phyloP scores from a whole-genome alignment of 306 rosid genomes.

The Macrotyloma uniflorum region DNA sequence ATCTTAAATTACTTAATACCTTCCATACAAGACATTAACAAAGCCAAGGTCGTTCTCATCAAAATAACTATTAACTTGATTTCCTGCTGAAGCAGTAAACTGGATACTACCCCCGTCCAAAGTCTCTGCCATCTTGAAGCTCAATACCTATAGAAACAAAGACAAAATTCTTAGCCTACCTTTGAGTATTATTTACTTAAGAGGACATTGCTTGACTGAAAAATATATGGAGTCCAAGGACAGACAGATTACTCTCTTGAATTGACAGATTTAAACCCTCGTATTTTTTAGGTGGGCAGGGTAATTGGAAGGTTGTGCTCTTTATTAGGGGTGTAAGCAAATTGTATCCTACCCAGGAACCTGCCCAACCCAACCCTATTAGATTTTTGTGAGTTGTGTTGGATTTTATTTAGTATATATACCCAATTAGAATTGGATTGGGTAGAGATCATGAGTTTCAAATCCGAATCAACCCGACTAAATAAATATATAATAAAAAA shows the following conservation, averaged over 20 bases:
- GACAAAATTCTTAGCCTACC: slow-evolving; percentile 27
- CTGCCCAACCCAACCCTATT: too few relatives aligned
- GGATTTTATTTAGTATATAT: too few relatives aligned
- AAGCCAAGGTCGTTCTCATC: slow-evolving; percentile 68
- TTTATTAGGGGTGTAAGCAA: not conserved
- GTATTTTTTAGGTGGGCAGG: not conserved
- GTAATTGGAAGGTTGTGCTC: not conserved
- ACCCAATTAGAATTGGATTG: too few relatives aligned
- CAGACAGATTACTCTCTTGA: slow-evolving; percentile 2
- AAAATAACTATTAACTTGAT: slow-evolving; percentile 50
- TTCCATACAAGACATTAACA: slow-evolving; percentile 78
- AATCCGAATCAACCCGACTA: too few relatives aligned
- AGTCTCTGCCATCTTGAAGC: slow-evolving; percentile 54
- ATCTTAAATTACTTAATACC: slow-evolving; percentile 50
- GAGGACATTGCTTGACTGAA: not conserved
- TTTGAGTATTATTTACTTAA: not conserved
- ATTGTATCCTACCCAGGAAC: too few relatives aligned
- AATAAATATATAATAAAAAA: too few relatives aligned
- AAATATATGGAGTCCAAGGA: slow-evolving; percentile 14
- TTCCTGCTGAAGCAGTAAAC: slow-evolving; percentile 49
- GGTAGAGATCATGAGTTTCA: too few relatives aligned
- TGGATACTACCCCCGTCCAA: slow-evolving; percentile 44
- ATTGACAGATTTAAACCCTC: not conserved
- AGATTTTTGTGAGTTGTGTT: too few relatives aligned
- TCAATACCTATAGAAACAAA: slow-evolving; percentile 67